Conservation (phyloP, 2,329 filamentous ascomycete genomes). For the Venturiaceae sp. region DNA sequence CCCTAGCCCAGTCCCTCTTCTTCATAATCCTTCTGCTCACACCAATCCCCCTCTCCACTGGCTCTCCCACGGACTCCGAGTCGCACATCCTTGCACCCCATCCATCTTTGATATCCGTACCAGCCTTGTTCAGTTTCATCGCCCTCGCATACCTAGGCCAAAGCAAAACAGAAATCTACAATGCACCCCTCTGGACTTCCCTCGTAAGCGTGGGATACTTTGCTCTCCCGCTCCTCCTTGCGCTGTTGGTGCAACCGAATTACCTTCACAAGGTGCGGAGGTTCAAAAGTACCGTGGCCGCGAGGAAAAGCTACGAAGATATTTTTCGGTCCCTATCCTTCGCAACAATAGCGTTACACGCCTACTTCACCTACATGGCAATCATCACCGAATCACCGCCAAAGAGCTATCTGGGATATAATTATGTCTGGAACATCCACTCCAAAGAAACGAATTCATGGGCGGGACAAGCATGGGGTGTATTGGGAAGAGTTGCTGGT, state of each 20-base stretch:
- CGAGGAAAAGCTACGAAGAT: constrained; percentile 3
- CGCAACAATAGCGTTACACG: neutral
- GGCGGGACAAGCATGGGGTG: constrained; percentile 37
- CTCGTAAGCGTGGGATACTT: neutral
- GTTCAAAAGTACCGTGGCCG: neutral
- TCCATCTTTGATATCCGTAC: constrained; percentile 16
- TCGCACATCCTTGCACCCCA: constrained; percentile 23
- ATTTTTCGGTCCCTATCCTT: neutral
- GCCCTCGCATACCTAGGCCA: neutral
- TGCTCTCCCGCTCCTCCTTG: neutral
- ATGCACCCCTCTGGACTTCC: neutral
- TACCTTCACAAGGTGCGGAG: neutral
- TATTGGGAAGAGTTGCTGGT: constrained; percentile 36
- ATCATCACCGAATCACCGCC: neutral
- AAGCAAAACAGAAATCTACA: neutral
- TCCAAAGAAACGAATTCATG: constrained; percentile 34
- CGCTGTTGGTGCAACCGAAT: neutral
- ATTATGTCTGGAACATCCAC: constrained; percentile 28
- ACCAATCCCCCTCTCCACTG: constrained; percentile 34
- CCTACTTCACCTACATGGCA: neutral
- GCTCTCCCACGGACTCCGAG: constrained; percentile 18
- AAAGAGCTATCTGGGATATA: constrained; percentile 15
- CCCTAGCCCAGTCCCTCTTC: constrained; percentile 55
- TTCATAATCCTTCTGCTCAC: constrained; percentile 49
- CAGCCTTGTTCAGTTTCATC: constrained; percentile 1